Percentiles rank a stretch among this genome's conserved stretches.
Evolutionary conservation across 495 filamentous ascomycete species (phyloP).

Genomic region (Cenococcum geophilum): DNA sequence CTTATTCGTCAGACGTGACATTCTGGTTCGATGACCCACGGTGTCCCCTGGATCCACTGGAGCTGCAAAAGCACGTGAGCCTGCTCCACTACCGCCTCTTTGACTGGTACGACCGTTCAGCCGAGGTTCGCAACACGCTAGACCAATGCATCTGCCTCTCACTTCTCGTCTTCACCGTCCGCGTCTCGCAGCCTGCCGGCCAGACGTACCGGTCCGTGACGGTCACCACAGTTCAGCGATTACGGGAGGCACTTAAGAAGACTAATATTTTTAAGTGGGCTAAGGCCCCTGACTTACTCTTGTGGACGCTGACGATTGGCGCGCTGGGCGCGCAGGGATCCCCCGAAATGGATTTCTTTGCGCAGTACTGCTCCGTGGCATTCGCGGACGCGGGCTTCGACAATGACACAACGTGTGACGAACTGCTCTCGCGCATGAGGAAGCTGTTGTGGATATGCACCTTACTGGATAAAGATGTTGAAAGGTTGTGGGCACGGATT

Average conservation of each 20-base stretch:
- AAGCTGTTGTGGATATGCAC: conserved; percentile 21
- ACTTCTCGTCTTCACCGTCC: conserved; percentile 19
- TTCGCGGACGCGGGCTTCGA: conserved; percentile 20
- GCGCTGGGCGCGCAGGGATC: conserved; percentile 21
- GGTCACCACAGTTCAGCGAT: conserved; percentile 15
- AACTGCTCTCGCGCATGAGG: conserved; percentile 24
- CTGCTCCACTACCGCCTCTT: conserved; percentile 25
- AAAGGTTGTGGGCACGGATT: conserved; percentile 20
- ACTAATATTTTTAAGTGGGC: conserved; percentile 16
- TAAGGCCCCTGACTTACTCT: conserved; percentile 18
- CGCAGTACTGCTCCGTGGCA: conserved; percentile 14
- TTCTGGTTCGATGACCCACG: conserved; percentile 20
- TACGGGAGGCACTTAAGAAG: conserved; percentile 12
- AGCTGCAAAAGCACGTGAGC: conserved; percentile 25
- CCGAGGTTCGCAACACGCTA: conserved; percentile 10
- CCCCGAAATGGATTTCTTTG: conserved; percentile 19
- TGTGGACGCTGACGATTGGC: conserved; percentile 28
- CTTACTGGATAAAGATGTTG: conserved; percentile 21
- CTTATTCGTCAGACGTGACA: conserved; percentile 17
- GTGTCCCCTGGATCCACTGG: conserved; percentile 27
- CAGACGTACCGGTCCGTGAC: conserved; percentile 12
- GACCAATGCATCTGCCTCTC: conserved; percentile 28
- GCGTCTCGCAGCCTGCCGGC: conserved; percentile 8
- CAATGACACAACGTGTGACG: conserved; percentile 7
- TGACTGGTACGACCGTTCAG: conserved; percentile 20